phyloP scores from a whole-genome alignment of 108 stramenopile species.

The Mayamaea pseudoterrestris region DNA sequence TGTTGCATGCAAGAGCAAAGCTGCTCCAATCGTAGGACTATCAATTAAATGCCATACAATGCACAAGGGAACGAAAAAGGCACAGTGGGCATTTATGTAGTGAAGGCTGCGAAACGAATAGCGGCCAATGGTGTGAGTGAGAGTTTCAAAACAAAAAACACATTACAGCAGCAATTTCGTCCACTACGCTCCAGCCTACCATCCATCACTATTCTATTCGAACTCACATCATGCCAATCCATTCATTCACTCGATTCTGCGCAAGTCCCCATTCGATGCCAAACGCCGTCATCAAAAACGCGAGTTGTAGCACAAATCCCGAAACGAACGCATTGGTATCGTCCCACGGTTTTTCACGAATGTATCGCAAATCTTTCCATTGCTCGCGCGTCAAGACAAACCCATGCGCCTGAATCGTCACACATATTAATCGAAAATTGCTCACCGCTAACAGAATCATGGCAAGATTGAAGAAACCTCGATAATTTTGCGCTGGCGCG shows the following conservation, averaged over 20 bases:
- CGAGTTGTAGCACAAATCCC: slow-evolving; percentile 40
- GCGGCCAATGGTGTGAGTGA: too few species aligned
- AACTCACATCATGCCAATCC: slow-evolving; percentile 41
- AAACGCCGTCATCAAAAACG: slow-evolving; percentile 41
- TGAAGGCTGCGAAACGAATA: too few species aligned
- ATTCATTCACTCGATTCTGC: slow-evolving; percentile 17
- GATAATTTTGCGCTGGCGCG: slow-evolving; percentile 57
- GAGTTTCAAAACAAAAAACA: too few species aligned
- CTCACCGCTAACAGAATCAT: slow-evolving; percentile 63
- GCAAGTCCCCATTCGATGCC: slow-evolving; percentile 41
- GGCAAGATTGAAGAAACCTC: slow-evolving; percentile 68
- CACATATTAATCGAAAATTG: slow-evolving; percentile 61
- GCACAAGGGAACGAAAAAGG: slow-evolving; percentile 23
- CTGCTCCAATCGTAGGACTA: slow-evolving; percentile 39
- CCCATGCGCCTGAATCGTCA: slow-evolving; percentile 44
- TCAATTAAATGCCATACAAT: slow-evolving; percentile 66
- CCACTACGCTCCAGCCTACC: too few species aligned
- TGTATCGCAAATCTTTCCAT: slow-evolving; percentile 2
- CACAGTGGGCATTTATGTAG: slow-evolving; percentile 42
- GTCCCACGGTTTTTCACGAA: slow-evolving; percentile 14
- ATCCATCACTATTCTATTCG: too few species aligned
- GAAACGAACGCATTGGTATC: slow-evolving; percentile 46
- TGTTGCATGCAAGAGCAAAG: slow-evolving; percentile 38
- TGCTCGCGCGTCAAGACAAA: slow-evolving; percentile 30
- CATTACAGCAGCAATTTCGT: too few species aligned